Evolutionary conservation across 257 asterid species (phyloP), one percentile per base, ranked within the genome.

Genomic region (Solanum infundibuliforme): DNA sequence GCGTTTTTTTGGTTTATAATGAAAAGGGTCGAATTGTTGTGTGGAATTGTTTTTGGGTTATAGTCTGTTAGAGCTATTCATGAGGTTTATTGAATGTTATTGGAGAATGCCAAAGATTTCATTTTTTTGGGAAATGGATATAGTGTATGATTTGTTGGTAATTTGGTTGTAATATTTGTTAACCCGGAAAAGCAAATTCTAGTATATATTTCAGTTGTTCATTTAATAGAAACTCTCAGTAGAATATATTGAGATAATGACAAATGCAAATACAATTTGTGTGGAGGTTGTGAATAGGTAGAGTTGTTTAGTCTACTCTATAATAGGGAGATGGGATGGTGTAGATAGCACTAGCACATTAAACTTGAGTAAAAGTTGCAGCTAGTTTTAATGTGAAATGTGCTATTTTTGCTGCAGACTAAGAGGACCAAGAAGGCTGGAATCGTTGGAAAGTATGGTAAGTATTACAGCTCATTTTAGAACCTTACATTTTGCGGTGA

Each of bases 401-500:
- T 82, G 20, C 11, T 82, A 10, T 82, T 29, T 81, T 48, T 82
- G 20, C 43, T 20, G 69, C 85, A 82, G 85, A 82, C 85, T 48
- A 82, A 82, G 85, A 82, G 85, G 69, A 82, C 85, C 69, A 82
- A 82, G 85, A 82, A 82, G 85, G 85, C 85, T 29, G 85, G 85
- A 82, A 82, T 82, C 25, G 85, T 82, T 3, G 85, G 85, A 0
- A 82, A 82, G 69, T 82, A 82, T 82, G 85, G 85, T 82, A 48
- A 48, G 85, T 48, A 1, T 29, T 48, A 48, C 11, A 82, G 41
- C 29, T 82, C 85, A 5, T 82, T 29, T 82, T 82, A 4, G 16
- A 48, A 48, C 20, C 38, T 82, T 34, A 0, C 6, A 2, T 48
- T 77, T 48, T 48, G 43, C 41, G 3, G 65, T 29, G 32, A 82